Evolutionary conservation across 768 basidiomycete species (phyloP).

Genomic region (Russula olivacea): DNA sequence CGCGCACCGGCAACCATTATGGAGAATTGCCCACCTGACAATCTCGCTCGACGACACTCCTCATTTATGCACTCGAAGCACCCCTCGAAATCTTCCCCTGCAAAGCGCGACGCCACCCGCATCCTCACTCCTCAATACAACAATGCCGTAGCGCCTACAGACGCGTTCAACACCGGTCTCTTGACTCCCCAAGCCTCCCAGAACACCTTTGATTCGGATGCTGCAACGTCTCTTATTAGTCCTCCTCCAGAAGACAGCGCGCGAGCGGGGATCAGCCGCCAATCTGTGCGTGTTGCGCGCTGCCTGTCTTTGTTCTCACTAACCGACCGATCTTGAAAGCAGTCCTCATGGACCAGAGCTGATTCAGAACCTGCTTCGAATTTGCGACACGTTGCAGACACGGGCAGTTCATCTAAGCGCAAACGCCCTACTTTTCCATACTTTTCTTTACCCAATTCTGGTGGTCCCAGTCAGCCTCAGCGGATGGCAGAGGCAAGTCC

Average conservation of each 20-base stretch:
- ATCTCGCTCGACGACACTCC: neutral
- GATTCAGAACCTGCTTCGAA: slow-evolving; percentile 24
- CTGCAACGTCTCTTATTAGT: slow-evolving; percentile 24
- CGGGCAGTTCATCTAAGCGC: slow-evolving; percentile 32
- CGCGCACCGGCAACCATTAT: slow-evolving; percentile 1
- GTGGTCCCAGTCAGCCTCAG: slow-evolving; percentile 20
- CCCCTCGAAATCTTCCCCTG: slow-evolving; percentile 22
- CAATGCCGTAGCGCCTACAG: neutral
- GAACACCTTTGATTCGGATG: slow-evolving; percentile 11
- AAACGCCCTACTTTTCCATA: slow-evolving; percentile 33
- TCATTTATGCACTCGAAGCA: slow-evolving; percentile 8
- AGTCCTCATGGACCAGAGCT: slow-evolving; percentile 25
- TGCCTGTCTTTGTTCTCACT: slow-evolving; percentile 12
- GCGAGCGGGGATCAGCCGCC: neutral
- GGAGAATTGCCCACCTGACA: slow-evolving; percentile 20
- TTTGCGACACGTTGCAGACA: slow-evolving; percentile 1
- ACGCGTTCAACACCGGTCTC: slow-evolving; percentile 19
- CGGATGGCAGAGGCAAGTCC: slow-evolving; percentile 41
- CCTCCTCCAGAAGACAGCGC: slow-evolving; percentile 22
- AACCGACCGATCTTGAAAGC: neutral
- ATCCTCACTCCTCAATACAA: slow-evolving; percentile 20
- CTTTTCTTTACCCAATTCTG: slow-evolving; percentile 8
- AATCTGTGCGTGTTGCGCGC: slow-evolving; percentile 16
- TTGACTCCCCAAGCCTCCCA: slow-evolving; percentile 21
- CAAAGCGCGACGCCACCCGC: slow-evolving; percentile 4